Base-by-base conservation (phyloP, 768 basidiomycete species). In the Trametes villosa region DNA sequence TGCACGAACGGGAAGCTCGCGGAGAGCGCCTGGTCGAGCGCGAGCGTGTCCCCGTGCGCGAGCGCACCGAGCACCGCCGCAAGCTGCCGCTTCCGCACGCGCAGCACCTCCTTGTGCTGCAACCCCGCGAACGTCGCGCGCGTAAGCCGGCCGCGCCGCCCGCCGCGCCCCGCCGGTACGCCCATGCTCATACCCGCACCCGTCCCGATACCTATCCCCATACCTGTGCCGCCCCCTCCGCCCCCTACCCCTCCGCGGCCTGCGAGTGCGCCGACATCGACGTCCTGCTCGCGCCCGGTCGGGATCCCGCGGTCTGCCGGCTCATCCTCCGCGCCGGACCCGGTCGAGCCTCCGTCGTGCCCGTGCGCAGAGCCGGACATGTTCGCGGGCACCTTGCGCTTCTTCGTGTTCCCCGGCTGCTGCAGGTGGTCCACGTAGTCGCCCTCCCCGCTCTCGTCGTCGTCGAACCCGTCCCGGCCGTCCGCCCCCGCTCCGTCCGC, bases 371-470 rank as follows among this genome's bases (percentile, higher is more conserved):
- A 71, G 51, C 76, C 75, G 17, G 77, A 72, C 54, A 76, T 70
- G 71, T 90, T 87, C 36, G 84, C 82, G 0, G 92, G 92, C 3
- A 94, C 91, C 71, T 94, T 94, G 48, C 92, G 81, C 77, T 94
- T 94, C 83, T 94, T 94, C 48, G 90, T 89, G 68, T 94, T 94
- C 9, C 87, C 88, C 3, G 86, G 90, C 64, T 91, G 91, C 62
- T 83, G 86, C 30, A 87, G 74, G 66, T 89, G 87, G 71, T 91
- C 88, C 17, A 80, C 68, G 65, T 86, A 86, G 68, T 89, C 89
- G 22, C 79, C 84, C 63, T 84, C 86, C 11, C 75, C 81, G 30
- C 79, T 77, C 63, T 81, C 82, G 46, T 86, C 84, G 38, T 83
- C 83, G 55, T 81, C 81, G 30, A 26, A 46, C 44, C 60, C 62